Base-by-base conservation (phyloP, 2,329 filamentous ascomycete species). In the Claviceps spartinae region DNA sequence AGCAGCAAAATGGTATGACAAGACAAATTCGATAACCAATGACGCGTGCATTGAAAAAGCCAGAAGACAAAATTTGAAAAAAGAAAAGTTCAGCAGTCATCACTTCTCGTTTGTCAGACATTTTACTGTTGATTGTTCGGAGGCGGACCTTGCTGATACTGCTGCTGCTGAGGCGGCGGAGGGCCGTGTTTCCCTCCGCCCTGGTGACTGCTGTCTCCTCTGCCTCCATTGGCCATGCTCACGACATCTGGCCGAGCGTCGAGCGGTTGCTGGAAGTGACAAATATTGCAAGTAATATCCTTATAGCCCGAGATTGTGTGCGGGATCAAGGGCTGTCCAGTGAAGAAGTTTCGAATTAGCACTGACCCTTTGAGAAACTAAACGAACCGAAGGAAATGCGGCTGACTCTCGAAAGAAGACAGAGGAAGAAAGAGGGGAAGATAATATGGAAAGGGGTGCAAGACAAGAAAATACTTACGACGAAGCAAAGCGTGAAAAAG, bases 401-500 rank as follows among this genome's bases (percentile, higher is more conserved):
- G 24, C 24, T 26, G 6, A 26, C 24, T 26, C 24, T 26, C 24
- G 55, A 34, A 22, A 48, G 36, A 26, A 47, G 43, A 45, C 6
- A 5, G 20, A 22, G 11, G 24, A 34, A 11, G 30, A 37, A 40
- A 45, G 44, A 30, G 37, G 2, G 22, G 20, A 48, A 49, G n/a
- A 16, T 16, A n/a, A 40, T 7, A 14, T n/a, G 16, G 13, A 16
- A 43, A 16, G 5, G 5, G 11, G 18, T 2, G 42, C 4, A 5
- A 22, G 42, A n/a, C 50, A 45, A 30, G 8, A 8, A 9, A 47
- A 22, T 9, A 70, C 76, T 61, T 67, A 82, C 79, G 50, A 88
- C 68, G 67, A 86, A 88, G 73, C 85, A 89, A 62, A 89, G 82
- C 5, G 86, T 89, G 62, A 89, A 89, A 82, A 84, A 88, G 43